Conservation (phyloP, 192 early-diverging fungal genomes). For the Umbelopsis isabellina region DNA sequence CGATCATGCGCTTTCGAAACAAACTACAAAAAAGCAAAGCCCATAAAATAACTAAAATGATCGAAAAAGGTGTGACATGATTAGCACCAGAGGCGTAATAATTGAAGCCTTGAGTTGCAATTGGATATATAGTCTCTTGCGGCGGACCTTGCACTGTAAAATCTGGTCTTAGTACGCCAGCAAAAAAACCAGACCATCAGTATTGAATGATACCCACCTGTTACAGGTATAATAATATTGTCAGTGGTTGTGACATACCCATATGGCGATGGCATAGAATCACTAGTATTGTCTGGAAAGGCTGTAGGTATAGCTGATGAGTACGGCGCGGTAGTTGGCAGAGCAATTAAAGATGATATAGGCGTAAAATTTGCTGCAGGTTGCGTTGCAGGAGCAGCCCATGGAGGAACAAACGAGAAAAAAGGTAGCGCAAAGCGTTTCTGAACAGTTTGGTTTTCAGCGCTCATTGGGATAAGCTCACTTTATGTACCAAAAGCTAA, state of each 20-base stretch:
- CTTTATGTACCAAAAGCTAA: too few species aligned
- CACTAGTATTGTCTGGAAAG: background rate
- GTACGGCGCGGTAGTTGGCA: background rate
- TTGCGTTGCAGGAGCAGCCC: too few species aligned
- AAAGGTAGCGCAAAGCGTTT: too few species aligned
- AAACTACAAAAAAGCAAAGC: background rate
- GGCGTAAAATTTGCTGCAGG: too few species aligned
- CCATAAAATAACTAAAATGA: background rate
- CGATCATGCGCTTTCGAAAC: background rate
- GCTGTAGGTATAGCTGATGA: background rate
- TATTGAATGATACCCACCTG: background rate
- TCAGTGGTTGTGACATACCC: constrained; percentile 1
- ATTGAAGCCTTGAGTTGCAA: constrained; percentile 8
- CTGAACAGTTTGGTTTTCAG: too few species aligned
- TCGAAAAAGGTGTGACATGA: too few species aligned
- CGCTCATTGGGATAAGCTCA: too few species aligned
- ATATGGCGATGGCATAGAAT: background rate
- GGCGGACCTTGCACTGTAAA: constrained; percentile 4
- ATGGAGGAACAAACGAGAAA: too few species aligned
- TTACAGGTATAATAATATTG: background rate
- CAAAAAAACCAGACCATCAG: background rate
- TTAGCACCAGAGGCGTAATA: background rate
- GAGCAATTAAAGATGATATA: background rate
- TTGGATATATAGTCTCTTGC: background rate
- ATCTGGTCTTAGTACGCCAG: background rate